Evolutionary conservation across 2,329 filamentous ascomycete genomes (phyloP), one percentile per base, ranked within the genome.

Genomic region (Cladosporium austrohemisphaericum): DNA sequence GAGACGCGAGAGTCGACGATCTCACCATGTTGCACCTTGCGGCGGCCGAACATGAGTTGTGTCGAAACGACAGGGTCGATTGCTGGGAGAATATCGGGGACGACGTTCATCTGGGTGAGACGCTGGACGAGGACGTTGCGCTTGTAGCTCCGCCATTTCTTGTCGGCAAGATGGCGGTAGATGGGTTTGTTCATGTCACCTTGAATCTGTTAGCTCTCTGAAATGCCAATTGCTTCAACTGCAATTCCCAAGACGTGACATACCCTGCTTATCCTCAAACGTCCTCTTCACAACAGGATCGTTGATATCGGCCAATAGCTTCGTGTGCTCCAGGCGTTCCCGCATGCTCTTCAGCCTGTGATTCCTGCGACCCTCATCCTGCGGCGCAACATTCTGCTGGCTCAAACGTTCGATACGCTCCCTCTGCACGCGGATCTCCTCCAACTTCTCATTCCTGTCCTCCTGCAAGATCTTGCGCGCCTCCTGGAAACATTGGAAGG

Each of bases 401-500:
- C 84, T 76, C 37, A 94, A 68, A 52, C 77, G 75, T 49, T 80
- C 78, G 63, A 98, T 86, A 67, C 84, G 82, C 52, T 76, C 76
- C 43, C 83, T 71, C 68, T 88, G 82, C 22, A 70, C 75, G 43
- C 80, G 72, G 51, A 98, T 92, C 62, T 84, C 75, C 53, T 77
- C 73, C 43, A 97, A 61, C 74, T 95, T 97, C 70, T 92, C 80
- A 57, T 83, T 75, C 32, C 92, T 81, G 67, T 98, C 93, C 48
- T 80, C 81, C 46, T 83, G 77, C 49, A 98, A 75, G 41, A 97
- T 71, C 66, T 89, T 88, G 55, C 91, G 82, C 32, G 93, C 93
- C 73, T 96, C 91, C 71, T 98, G 93, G 74, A 97, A 98, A 71
- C 88, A 93, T 77, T 97, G 92, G 73, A 94, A 98, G 14, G 93